Percentiles rank a stretch among this genome's conserved stretches.
These are phyloP conservation scores for Chaetoscypha palmicola DNA, from an alignment of 2,329 filamentous ascomycete species.

Conservation along the genomic window DNA sequence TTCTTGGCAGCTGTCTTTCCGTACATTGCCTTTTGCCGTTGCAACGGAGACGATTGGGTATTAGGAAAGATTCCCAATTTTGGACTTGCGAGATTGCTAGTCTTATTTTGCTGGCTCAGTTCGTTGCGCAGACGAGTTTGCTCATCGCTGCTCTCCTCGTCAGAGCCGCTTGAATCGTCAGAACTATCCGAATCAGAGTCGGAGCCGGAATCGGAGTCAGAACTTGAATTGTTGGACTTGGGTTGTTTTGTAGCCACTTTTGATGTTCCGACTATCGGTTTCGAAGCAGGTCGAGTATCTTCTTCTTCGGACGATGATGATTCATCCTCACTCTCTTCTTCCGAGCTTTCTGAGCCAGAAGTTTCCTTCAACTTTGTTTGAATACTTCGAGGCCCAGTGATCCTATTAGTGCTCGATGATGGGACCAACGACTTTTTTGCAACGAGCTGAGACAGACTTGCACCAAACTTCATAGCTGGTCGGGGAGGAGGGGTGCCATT, in stretches of 20 bases:
- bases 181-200: conserved; percentile 10
- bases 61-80: background rate
- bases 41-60: background rate
- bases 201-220: background rate
- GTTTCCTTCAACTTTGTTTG: background rate
- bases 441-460: conserved; percentile 10
- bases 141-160: no score
- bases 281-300: background rate
- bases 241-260: background rate
- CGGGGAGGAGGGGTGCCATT: background rate
- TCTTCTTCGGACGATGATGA: conserved; percentile 5
- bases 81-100: background rate
- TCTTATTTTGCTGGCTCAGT: background rate
- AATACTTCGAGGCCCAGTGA: background rate
- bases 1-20: background rate
- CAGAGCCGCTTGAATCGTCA: no score
- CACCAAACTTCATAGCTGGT: conserved; percentile 14
- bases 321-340: conserved; percentile 5
- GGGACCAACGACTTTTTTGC: conserved; percentile 10
- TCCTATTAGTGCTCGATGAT: conserved; percentile 5
- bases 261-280: background rate
- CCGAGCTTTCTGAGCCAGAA: conserved; percentile 10
- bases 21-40: background rate
- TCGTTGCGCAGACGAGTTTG: background rate
- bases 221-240: background rate